Percentiles rank a stretch among this genome's conserved stretches.
phyloP scores from a whole-genome alignment of 1,139 yeast genomes.

The Pichia sp. region DNA sequence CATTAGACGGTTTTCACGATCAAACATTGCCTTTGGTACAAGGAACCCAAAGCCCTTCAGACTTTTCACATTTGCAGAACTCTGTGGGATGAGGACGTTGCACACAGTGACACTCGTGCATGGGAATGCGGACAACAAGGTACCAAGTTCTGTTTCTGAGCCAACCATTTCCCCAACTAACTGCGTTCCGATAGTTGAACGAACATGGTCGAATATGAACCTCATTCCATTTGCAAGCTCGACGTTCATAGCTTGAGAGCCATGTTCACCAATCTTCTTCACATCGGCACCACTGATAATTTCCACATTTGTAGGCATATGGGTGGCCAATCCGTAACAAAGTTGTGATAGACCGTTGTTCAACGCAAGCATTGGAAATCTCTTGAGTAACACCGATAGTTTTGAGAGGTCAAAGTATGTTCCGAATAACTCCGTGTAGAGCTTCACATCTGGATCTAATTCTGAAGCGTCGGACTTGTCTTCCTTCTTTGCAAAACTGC shows the following conservation, averaged over 20 bases:
- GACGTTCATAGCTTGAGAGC: no score
- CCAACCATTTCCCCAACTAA: constrained; percentile 12
- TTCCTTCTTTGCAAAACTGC: constrained; percentile 1
- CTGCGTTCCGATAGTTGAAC: constrained; percentile 46
- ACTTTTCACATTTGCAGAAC: constrained; percentile 27
- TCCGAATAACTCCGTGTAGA: constrained; percentile 29
- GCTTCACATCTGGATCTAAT: constrained; percentile 14
- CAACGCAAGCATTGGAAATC: constrained; percentile 39
- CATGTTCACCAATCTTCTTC: constrained; percentile 3
- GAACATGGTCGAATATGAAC: constrained; percentile 45
- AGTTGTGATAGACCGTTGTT: constrained; percentile 47
- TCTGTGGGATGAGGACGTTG: constrained; percentile 50
- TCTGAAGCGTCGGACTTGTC: not conserved
- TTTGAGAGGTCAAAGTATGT: no score
- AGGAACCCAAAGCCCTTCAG: constrained; percentile 76
- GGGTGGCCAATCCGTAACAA: constrained; percentile 32
- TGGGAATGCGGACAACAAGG: constrained; percentile 29
- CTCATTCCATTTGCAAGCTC: constrained; percentile 15
- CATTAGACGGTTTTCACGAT: constrained; percentile 50
- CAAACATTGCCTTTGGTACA: constrained; percentile 52
- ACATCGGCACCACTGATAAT: constrained; percentile 26
- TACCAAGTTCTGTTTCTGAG: constrained; percentile 6
- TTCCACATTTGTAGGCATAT: constrained; percentile 36
- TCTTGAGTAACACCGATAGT: constrained; percentile 33
- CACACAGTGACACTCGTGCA: constrained; percentile 54